Evolutionary conservation across 768 basidiomycete species (phyloP).

Genomic region (Suillus luteus): DNA sequence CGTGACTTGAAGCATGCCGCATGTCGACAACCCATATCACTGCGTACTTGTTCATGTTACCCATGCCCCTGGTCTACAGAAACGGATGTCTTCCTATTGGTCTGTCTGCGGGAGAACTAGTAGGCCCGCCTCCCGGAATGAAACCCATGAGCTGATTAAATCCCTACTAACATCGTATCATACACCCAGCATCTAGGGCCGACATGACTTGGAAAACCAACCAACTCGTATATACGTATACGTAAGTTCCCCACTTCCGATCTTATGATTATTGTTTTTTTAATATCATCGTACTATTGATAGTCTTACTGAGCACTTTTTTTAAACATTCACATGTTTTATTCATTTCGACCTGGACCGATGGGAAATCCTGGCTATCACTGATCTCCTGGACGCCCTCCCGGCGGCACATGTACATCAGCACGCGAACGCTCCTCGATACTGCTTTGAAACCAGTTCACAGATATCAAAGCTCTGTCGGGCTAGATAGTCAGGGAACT

Average conservation of each 20-base stretch:
- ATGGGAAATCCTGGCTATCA: background rate
- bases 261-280: background rate
- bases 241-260: too few relatives aligned
- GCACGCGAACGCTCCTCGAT: background rate
- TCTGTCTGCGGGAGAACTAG: too few relatives aligned
- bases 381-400: background rate
- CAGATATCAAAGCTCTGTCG: too few relatives aligned
- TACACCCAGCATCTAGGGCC: background rate
- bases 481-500: too few relatives aligned
- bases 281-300: background rate
- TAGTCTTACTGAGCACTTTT: background rate
- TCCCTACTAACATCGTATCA: background rate
- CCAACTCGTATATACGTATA: too few relatives aligned
- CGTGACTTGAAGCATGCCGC: background rate
- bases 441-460: too few relatives aligned
- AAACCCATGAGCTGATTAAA: background rate
- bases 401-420: background rate
- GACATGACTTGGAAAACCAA: too few relatives aligned
- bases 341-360: background rate
- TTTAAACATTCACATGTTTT: background rate
- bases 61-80: background rate
- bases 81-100: background rate
- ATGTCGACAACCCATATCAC: background rate
- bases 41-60: slow-evolving; percentile 1
- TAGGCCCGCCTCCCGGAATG: background rate